Evolutionary conservation across 345 rosid genomes (phyloP), one percentile per base, ranked within the genome.

Genomic region (Salix viminalis): DNA sequence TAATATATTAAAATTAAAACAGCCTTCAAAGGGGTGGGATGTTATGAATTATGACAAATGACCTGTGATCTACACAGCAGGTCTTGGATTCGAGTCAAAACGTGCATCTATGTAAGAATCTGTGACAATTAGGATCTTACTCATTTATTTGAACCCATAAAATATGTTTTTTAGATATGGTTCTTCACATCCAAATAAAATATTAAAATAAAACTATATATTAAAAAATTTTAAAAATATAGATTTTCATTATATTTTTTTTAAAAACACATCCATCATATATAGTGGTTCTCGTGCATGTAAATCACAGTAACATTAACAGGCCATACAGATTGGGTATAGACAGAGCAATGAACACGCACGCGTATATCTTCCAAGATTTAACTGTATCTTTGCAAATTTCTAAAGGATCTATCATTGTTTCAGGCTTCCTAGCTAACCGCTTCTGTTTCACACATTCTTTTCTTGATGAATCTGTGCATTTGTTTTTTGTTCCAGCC

Each of bases 11-110:
- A 34, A 34, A 34, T 34, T 34, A 5, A 0, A 34, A 32, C 5
- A 32, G 34, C 4, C 0, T 32, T 32, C 0, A 0, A 0, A 32
- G 5, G 5, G 34, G 1, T 4, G 5, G 0, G 34, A 30, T 30
- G 32, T 3, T 30, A 30, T 30, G 32, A 30, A 4, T 30, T 30
- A 4, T 32, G 34, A 32, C 0, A 32, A 32, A 4, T 4, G 2
- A 0, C 0, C 4, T 32, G 5, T 5, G 0, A 4, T 32, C 34
- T 32, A 0, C 0, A 0, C 1, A 32, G 4, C 0, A 32, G 34
- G 5, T 32, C 0, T 32, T 5, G 2, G 5, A 4, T 4, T 32
- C 5, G 5, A 32, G 34, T 32, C 4, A 32, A 0, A 0, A 32
- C 5, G 0, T 32, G 34, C 2, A 30, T 30, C 4, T 30, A 0